Conservation (phyloP, 2,329 filamentous ascomycete genomes). For the Arachnomyces sp. region DNA sequence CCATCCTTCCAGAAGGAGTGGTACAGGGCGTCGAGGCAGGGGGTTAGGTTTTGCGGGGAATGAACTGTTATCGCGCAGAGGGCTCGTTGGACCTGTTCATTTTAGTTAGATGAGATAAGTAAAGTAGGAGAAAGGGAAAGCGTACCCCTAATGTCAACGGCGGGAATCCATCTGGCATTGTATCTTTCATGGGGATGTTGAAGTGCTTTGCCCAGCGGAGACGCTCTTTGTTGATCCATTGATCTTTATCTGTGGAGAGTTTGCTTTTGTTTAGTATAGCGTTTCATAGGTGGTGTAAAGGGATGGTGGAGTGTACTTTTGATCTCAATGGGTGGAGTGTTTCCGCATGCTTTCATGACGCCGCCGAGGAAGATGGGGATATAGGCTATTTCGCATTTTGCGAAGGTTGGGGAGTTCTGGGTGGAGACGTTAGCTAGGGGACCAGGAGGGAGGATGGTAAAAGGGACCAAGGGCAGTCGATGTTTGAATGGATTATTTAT, state of each 20-base stretch:
- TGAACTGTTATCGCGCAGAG: conserved; percentile 41
- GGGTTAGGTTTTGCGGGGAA: conserved; percentile 35
- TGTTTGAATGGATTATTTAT: no score
- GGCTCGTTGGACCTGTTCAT: conserved; percentile 39
- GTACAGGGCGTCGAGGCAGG: conserved; percentile 42
- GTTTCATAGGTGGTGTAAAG: background rate
- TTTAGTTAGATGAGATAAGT: conserved; percentile 1
- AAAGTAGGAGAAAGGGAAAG: background rate
- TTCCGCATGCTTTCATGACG: conserved; percentile 50
- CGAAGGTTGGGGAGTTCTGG: conserved; percentile 51
- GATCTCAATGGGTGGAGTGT: conserved; percentile 48
- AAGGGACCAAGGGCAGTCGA: conserved; percentile 3
- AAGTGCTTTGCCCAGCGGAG: conserved; percentile 47
- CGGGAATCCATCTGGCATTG: conserved; percentile 46
- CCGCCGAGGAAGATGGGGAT: conserved; percentile 55
- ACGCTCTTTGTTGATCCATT: conserved; percentile 50
- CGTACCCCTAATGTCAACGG: conserved; percentile 40
- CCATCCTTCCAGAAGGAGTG: conserved; percentile 46
- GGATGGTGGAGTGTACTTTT: conserved; percentile 39
- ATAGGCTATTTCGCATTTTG: conserved; percentile 48
- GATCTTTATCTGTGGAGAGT: conserved; percentile 46
- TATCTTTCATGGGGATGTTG: conserved; percentile 44
- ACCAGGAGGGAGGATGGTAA: background rate
- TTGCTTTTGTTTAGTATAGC: background rate
- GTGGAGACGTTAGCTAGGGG: background rate